Conservation (phyloP, 257 asterid species). For the Petunia axillaris region DNA sequence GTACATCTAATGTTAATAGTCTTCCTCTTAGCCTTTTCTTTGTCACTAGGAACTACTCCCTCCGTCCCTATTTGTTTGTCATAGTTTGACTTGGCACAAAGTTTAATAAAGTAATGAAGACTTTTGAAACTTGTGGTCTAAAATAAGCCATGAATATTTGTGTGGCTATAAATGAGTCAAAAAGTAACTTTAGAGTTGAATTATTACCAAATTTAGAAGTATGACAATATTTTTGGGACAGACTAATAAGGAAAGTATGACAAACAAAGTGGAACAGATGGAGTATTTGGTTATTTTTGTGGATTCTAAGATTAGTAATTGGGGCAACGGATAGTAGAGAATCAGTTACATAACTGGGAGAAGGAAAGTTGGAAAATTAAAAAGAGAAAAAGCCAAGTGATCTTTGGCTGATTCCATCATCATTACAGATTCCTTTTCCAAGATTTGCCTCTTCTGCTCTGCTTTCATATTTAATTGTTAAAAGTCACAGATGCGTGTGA, state of each 20-base stretch:
- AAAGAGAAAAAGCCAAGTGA: not conserved
- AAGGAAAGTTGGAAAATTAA: not conserved
- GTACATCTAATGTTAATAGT: not conserved
- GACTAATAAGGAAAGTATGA: no score
- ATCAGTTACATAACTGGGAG: not conserved
- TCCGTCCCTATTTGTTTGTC: no score
- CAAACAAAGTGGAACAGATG: no score
- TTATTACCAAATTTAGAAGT: no score
- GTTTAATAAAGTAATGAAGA: no score
- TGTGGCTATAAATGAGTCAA: no score
- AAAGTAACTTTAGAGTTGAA: no score
- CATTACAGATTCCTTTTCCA: not conserved
- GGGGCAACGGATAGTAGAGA: not conserved
- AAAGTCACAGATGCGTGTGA: not conserved
- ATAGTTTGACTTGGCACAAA: no score
- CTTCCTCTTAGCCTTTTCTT: not conserved
- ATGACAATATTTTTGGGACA: no score
- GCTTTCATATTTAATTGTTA: not conserved
- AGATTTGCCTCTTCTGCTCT: no score
- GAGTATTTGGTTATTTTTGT: not conserved
- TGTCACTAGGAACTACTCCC: not conserved
- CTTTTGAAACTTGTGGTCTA: no score
- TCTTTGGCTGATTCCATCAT: not conserved
- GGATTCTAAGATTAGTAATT: not conserved
- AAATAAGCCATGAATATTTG: no score